phyloP scores from a whole-genome alignment of 2,329 filamentous ascomycete species.

The Fusarium austroafricanum region DNA sequence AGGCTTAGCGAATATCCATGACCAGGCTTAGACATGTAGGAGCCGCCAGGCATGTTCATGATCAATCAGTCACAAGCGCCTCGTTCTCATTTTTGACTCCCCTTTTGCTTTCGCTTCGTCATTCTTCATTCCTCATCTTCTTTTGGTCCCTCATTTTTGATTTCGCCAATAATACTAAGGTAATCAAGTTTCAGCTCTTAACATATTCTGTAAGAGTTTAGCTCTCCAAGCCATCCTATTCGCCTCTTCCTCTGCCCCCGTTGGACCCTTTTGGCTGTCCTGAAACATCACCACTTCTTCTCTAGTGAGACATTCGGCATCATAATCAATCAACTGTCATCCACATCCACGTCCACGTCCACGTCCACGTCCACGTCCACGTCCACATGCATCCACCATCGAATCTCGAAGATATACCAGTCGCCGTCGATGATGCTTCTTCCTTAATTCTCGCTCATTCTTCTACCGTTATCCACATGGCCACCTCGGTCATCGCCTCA shows the following conservation, averaged over 20 bases:
- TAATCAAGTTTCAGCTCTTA: constrained; percentile 8
- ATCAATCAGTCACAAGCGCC: constrained; percentile 36
- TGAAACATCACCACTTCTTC: constrained; percentile 40
- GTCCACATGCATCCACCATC: constrained; percentile 42
- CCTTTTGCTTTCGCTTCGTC: not conserved
- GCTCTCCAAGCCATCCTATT: constrained; percentile 7
- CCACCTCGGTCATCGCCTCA: constrained; percentile 47
- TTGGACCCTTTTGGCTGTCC: constrained; percentile 23
- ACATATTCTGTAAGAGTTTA: constrained; percentile 11
- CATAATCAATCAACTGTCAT: constrained; percentile 20
- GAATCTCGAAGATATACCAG: constrained; percentile 31
- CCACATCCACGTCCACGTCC: constrained; percentile 1
- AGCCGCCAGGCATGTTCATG: constrained; percentile 16
- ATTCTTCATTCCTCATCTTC: not conserved
- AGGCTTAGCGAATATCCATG: constrained; percentile 20
- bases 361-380: not conserved
- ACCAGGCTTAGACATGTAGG: constrained; percentile 5
- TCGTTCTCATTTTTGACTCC: constrained; percentile 10
- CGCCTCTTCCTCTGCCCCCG: constrained; percentile 8
- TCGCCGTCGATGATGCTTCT: constrained; percentile 40
- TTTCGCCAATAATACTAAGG: not conserved
- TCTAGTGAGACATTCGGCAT: constrained; percentile 23
- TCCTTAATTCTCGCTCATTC: constrained; percentile 36
- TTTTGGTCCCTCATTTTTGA: constrained; percentile 9
- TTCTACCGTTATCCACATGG: constrained; percentile 43